Percentiles rank a stretch among this genome's conserved stretches.
These are phyloP conservation scores for Epipyxis sp. DNA, from an alignment of 108 stramenopile genomes.

Conservation along the genomic window DNA sequence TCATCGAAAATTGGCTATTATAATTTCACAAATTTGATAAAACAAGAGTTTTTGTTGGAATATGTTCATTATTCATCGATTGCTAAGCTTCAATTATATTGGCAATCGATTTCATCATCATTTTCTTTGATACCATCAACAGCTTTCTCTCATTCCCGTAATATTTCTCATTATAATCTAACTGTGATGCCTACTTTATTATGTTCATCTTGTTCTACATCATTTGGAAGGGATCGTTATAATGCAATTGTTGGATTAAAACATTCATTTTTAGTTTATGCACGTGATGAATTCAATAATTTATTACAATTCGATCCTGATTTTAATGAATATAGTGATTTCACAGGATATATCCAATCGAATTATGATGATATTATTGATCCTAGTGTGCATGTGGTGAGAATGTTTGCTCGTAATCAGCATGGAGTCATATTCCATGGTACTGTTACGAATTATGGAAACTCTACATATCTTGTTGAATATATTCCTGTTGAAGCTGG, in stretches of 20 bases:
- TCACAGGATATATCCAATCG: no score
- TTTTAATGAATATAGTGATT: no score
- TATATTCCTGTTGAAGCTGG: constrained; percentile 1
- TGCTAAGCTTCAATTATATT: neutral
- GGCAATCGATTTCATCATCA: neutral
- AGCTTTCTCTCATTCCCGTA: constrained; percentile 12
- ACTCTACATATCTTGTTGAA: constrained; percentile 17
- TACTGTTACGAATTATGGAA: constrained; percentile 16
- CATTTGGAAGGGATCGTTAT: neutral
- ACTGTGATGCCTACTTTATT: neutral
- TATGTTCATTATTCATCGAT: neutral
- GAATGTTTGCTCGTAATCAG: neutral
- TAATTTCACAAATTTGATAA: constrained; percentile 12
- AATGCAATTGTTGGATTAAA: constrained; percentile 8
- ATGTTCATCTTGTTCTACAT: constrained; percentile 16
- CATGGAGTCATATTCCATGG: constrained; percentile 25
- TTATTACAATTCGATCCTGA: constrained; percentile 5
- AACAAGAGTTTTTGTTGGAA: constrained; percentile 7
- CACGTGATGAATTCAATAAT: constrained; percentile 21
- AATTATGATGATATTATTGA: no score
- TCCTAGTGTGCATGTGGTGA: neutral
- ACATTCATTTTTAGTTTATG: constrained; percentile 22
- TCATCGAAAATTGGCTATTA: constrained; percentile 8
- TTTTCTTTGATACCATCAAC: neutral
- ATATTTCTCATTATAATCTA: constrained; percentile 19